Base-by-base conservation (phyloP, 192 early-diverging fungal genomes). In the Backusella morwellensis region DNA sequence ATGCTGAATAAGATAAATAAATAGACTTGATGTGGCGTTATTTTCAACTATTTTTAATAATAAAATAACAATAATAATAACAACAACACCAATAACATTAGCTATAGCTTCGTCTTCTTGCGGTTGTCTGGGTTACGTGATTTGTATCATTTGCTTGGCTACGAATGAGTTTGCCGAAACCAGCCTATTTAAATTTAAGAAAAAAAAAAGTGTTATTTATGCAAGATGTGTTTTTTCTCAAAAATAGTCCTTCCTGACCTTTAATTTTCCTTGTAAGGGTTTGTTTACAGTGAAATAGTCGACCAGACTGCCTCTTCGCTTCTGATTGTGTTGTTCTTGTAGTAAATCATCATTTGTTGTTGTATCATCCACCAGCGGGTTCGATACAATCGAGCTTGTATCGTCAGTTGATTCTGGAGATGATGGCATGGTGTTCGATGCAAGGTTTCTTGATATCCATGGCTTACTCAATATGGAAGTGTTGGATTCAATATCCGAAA, bases 401-500 rank as follows among this genome's bases (percentile, higher is more conserved):
- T 70, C 68, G 12, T 40, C 35, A 38, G 7, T 23, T 38, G 35
- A 35, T 70, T 41, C 35, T 4, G 14, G 23, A 12, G 56, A 4
- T 3, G 56, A 29, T 26, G 56, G 11, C 9, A 29, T 26, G 32
- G 32, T 32, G 26, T 14, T 29, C 2, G 56, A 29, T 63, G 8
- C 56, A 9, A 70, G 15, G 36, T 70, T 70, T 38, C n/a, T 70
- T 23, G 73, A 74, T 3, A 66, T 56, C 73, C 73, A 74, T 29
- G 73, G 73, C 15, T 74, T 74, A 26, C 73, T 74, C 32, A 52
- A 54, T 17, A 75, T 75, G 1, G 74, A 75, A 3, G 59, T 66
- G 29, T 63, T 75, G 6, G 74, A 68, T 26, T 75, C 74, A n/a
- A 75, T 66, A 66, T 66, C 74, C 12, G 74, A 75, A 63, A 74